Conservation (phyloP, 2,329 filamentous ascomycete species). For the Domatiomyces globalis region DNA sequence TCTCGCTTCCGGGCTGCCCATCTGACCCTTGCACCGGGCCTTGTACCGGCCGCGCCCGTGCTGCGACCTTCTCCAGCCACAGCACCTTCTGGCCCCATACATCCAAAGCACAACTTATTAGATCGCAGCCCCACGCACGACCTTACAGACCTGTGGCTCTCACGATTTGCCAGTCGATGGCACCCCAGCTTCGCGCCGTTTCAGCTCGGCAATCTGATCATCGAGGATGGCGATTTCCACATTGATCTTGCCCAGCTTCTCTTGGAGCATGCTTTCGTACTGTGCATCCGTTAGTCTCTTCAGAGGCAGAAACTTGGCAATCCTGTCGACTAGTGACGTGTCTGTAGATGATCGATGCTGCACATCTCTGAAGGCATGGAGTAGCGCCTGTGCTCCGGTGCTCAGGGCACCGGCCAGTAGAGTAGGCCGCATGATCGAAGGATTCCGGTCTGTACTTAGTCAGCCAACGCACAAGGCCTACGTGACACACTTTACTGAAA, state of each 20-base stretch:
- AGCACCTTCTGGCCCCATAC: neutral
- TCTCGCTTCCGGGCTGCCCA: neutral
- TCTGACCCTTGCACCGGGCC: neutral
- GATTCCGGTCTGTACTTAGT: constrained; percentile 1
- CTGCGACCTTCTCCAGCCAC: neutral
- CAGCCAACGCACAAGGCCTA: neutral
- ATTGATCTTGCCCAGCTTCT: constrained; percentile 57
- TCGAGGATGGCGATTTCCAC: constrained; percentile 66
- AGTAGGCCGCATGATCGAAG: neutral
- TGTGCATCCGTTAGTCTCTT: constrained; percentile 57
- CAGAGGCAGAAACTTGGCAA: constrained; percentile 52
- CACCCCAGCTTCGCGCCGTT: constrained; percentile 1
- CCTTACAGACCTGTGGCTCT: neutral
- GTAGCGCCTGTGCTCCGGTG: neutral
- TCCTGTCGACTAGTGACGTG: neutral
- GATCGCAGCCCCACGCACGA: neutral
- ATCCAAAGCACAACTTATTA: neutral
- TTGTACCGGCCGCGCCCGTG: no score
- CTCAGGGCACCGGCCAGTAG: neutral
- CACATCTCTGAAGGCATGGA: neutral
- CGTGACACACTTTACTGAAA: neutral
- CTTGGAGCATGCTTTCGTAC: constrained; percentile 54
- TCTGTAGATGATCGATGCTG: neutral
- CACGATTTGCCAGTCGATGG: neutral
- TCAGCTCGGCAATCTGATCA: constrained; percentile 48